Evolutionary conservation across 2,329 filamentous ascomycete genomes (phyloP).

Genomic region (Didymosphaeria variabile): DNA sequence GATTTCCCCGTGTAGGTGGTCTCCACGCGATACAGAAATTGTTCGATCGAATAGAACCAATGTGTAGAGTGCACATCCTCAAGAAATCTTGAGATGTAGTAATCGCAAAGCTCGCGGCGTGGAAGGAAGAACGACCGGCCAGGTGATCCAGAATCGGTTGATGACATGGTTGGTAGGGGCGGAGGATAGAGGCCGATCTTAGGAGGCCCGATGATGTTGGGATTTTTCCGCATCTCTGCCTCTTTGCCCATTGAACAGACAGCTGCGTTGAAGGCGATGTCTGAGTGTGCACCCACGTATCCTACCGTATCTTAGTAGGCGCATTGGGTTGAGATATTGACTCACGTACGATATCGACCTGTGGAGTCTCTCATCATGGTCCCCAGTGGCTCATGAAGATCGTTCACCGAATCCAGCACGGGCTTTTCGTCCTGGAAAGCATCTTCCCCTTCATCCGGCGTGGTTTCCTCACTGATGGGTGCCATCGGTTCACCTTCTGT

Average conservation of each 20-base stretch:
- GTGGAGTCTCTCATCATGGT: slow-evolving; percentile 50
- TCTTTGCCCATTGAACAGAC: slow-evolving; percentile 42
- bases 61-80: slow-evolving; percentile 48
- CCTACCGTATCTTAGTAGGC: slow-evolving; percentile 23
- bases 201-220: slow-evolving; percentile 42
- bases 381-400: slow-evolving; percentile 48
- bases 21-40: slow-evolving; percentile 42
- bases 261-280: slow-evolving; percentile 50
- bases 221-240: slow-evolving; percentile 22
- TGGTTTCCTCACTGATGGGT: slow-evolving; percentile 30
- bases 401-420: slow-evolving; percentile 39
- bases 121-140: slow-evolving; percentile 41
- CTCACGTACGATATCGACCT: slow-evolving; percentile 36
- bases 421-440: slow-evolving; percentile 33
- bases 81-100: slow-evolving; percentile 45
- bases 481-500: slow-evolving; percentile 35
- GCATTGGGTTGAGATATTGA: no score
- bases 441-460: slow-evolving; percentile 34
- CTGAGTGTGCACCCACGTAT: slow-evolving; percentile 49
- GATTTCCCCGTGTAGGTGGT: slow-evolving; percentile 40
- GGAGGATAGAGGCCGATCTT: slow-evolving; percentile 46
- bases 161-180: slow-evolving; percentile 30
- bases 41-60: slow-evolving; percentile 49
- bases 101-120: slow-evolving; percentile 38
- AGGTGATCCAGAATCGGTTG: slow-evolving; percentile 25